Evolutionary conservation across 345 rosid species (phyloP).

Genomic region (Erodium maritimum): DNA sequence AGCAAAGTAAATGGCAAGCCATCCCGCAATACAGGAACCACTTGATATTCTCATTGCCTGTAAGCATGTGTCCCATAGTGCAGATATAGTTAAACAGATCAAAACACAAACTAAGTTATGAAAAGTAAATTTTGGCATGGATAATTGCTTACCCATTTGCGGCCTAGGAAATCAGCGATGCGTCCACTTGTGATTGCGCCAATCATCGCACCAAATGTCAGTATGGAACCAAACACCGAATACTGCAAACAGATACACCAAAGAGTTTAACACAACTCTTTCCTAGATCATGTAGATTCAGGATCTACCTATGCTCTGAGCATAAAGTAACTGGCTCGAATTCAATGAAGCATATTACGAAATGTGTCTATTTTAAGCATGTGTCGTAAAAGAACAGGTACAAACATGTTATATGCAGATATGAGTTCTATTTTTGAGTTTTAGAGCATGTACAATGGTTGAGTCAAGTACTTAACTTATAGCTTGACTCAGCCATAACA

Average conservation of each 20-base stretch:
- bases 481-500: no score
- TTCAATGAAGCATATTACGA: no score
- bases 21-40: constrained; percentile 50
- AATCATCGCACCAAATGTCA: constrained; percentile 20
- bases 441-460: no score
- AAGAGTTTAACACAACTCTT: neutral
- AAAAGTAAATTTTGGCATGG: neutral
- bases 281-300: neutral
- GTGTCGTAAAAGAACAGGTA: no score
- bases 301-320: neutral
- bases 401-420: no score
- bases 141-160: constrained; percentile 13
- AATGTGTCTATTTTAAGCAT: no score
- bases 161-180: constrained; percentile 14
- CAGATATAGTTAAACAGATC: constrained; percentile 1
- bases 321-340: no score
- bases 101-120: constrained; percentile 7
- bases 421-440: neutral
- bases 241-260: constrained; percentile 12
- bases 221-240: constrained; percentile 18
- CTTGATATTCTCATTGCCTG: constrained; percentile 68
- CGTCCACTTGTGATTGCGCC: constrained; percentile 16
- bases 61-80: constrained; percentile 1
- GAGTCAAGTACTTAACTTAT: no score
- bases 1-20: constrained; percentile 46